phyloP scores from a whole-genome alignment of 331 rosid species.

The Dryas integrifolia region DNA sequence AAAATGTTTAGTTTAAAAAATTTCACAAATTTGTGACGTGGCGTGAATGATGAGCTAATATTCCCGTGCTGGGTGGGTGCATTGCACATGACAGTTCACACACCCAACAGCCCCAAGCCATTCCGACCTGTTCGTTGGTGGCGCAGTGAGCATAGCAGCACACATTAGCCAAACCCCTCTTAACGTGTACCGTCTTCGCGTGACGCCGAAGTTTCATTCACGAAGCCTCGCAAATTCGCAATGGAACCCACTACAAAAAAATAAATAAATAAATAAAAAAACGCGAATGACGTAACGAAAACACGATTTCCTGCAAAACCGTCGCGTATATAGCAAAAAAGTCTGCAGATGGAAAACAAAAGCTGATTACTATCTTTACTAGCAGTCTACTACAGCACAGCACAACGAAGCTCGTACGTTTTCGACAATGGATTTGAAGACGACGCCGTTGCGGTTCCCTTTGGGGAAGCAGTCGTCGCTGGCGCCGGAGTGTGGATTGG shows the following conservation, averaged over 20 bases:
- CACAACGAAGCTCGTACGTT: not conserved
- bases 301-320: not conserved
- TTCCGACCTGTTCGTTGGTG: not conserved
- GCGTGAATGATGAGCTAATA: not conserved
- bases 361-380: not conserved
- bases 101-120: not conserved
- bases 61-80: not conserved
- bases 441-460: conserved; percentile 51
- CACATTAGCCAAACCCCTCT: not conserved
- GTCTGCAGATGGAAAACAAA: not conserved
- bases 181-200: not conserved
- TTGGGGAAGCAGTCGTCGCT: conserved; percentile 77
- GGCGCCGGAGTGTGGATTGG: conserved; percentile 56
- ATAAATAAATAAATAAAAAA: not conserved
- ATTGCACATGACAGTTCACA: not conserved
- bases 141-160: not conserved
- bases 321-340: conserved; percentile 6
- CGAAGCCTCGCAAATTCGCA: not conserved
- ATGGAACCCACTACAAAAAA: not conserved
- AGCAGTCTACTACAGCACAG: not conserved
- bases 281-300: not conserved
- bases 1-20: too few relatives aligned
- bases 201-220: not conserved
- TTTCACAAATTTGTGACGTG: too few relatives aligned
- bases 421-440: conserved; percentile 46